These are phyloP conservation scores for Penicillium odoratum DNA, from an alignment of 495 filamentous ascomycete genomes.

Conservation along the genomic window DNA sequence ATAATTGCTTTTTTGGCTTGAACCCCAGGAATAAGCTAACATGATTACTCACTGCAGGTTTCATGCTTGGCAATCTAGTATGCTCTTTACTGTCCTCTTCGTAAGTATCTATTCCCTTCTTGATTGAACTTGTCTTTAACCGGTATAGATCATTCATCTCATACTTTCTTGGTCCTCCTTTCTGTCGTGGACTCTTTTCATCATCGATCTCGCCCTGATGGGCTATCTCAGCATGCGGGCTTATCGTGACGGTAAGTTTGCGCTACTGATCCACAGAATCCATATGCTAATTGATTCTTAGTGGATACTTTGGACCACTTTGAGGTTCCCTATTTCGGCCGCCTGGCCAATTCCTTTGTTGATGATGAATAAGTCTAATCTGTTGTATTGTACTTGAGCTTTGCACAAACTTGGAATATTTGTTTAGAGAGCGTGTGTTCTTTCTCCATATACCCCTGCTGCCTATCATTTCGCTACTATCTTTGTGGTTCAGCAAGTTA, in stretches of 20 bases:
- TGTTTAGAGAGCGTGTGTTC: constrained; percentile 12
- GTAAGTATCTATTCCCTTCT: constrained; percentile 44
- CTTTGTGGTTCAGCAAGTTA: not conserved
- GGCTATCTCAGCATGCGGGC: constrained; percentile 74
- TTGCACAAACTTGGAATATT: constrained; percentile 19
- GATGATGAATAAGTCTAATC: constrained; percentile 71
- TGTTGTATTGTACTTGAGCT: constrained; percentile 2
- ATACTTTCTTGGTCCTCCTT: constrained; percentile 82
- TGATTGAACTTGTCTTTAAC: constrained; percentile 12
- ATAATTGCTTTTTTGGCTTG: not conserved
- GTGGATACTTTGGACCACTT: constrained; percentile 88
- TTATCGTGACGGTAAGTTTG: constrained; percentile 71
- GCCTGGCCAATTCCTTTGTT: constrained; percentile 82
- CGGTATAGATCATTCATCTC: constrained; percentile 65
- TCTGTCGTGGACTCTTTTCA: constrained; percentile 78
- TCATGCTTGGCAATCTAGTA: constrained; percentile 91
- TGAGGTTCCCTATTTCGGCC: constrained; percentile 80
- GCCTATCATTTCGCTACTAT: not conserved
- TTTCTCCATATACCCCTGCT: constrained; percentile 25
- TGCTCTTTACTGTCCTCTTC: constrained; percentile 84
- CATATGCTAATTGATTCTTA: constrained; percentile 22
- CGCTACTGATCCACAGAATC: not conserved
- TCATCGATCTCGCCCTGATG: constrained; percentile 74
- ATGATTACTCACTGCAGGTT: constrained; percentile 55
- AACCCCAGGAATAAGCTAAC: not conserved